Percentiles rank a stretch among this genome's conserved stretches.
phyloP scores from a whole-genome alignment of 2,329 filamentous ascomycete genomes.

The Cladobotryum mycophilum region DNA sequence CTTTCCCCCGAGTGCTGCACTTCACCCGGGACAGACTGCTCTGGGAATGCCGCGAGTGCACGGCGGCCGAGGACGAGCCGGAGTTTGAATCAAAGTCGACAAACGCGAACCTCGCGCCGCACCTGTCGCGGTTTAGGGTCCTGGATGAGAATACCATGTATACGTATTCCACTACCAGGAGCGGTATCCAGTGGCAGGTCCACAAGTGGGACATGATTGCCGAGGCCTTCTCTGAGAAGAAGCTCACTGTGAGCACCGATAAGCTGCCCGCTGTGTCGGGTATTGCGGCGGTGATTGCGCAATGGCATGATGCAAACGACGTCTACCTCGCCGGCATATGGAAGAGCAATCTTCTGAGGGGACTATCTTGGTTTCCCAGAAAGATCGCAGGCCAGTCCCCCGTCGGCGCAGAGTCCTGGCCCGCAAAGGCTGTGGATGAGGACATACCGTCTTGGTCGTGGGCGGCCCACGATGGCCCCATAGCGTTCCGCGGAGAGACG shows the following conservation, averaged over 20 bases:
- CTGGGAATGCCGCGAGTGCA: constrained; percentile 1
- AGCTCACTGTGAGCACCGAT: background rate
- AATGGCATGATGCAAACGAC: background rate
- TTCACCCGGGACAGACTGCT: background rate
- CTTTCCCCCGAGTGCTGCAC: background rate
- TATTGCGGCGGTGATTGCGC: background rate
- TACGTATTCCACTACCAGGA: background rate
- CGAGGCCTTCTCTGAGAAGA: background rate
- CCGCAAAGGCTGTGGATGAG: background rate
- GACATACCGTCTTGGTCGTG: constrained; percentile 1
- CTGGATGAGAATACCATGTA: background rate
- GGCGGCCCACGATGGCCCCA: background rate
- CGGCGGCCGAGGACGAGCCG: background rate
- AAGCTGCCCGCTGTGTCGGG: background rate
- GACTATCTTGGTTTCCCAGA: background rate
- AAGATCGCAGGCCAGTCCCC: background rate
- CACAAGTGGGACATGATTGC: background rate
- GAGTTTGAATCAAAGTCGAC: background rate
- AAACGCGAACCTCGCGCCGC: background rate
- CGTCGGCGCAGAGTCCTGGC: background rate
- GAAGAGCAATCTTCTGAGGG: background rate
- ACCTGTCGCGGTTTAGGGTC: background rate
- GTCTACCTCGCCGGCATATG: background rate
- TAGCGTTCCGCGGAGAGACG: background rate
- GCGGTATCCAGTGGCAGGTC: background rate